These are phyloP conservation scores for Globisporangium canariense DNA, from an alignment of 352 stramenopile species.

Conservation along the genomic window DNA sequence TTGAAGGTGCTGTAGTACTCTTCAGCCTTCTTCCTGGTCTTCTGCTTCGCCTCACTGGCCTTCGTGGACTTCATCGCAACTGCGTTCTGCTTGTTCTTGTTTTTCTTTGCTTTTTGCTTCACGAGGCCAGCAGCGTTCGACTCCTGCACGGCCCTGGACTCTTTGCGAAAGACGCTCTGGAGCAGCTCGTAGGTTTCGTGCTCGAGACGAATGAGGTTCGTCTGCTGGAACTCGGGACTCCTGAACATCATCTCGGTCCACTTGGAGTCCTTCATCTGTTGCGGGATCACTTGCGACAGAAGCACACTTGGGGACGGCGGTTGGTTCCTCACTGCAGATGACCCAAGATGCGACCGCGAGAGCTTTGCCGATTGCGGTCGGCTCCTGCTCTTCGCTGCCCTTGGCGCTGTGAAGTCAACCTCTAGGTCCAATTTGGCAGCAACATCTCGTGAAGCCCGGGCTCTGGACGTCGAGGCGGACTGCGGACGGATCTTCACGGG, in stretches of 20 bases:
- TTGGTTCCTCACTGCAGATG: not conserved
- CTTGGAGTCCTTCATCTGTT: constrained; percentile 26
- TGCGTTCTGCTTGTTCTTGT: constrained; percentile 6
- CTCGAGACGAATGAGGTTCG: constrained; percentile 28
- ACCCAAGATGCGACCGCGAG: not conserved
- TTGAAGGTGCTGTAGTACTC: not conserved
- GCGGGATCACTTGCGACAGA: not conserved
- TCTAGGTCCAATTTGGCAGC: not conserved
- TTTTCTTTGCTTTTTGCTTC: not conserved
- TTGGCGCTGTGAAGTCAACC: not conserved
- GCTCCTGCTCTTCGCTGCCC: not conserved
- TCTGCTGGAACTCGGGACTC: constrained; percentile 37
- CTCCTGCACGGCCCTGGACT: not conserved
- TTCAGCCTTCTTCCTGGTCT: not conserved
- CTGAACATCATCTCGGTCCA: constrained; percentile 44
- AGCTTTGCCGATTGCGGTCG: constrained; percentile 18
- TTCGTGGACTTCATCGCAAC: constrained; percentile 2
- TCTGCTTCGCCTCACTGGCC: constrained; percentile 8
- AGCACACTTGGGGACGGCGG: not conserved
- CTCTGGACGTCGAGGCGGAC: constrained; percentile 23
- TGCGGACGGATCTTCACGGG: constrained; percentile 20
- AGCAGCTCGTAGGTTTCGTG: constrained; percentile 48
- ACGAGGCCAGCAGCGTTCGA: not conserved
- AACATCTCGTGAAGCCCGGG: not conserved
- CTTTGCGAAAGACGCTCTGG: constrained; percentile 27